Evolutionary conservation across 23 red algal species (phyloP).

Genomic region (Gracilaria caudata): DNA sequence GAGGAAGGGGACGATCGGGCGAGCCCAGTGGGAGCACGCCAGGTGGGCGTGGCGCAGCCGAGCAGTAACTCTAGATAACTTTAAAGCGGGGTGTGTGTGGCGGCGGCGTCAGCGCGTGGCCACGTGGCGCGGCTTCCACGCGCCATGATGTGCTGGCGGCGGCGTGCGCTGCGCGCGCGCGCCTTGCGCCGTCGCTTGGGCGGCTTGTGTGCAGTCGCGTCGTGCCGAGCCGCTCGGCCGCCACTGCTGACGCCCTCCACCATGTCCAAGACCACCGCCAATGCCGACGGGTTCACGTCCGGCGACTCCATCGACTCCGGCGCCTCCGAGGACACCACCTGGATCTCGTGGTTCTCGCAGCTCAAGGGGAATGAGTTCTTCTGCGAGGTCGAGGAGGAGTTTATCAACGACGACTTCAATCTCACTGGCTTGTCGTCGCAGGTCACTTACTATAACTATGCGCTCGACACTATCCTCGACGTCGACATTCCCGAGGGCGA

Average conservation of each 20-base stretch:
- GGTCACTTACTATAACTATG: constrained; percentile 99
- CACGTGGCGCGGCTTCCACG: constrained; percentile 14
- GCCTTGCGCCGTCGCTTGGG: neutral
- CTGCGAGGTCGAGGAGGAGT: constrained; percentile 98
- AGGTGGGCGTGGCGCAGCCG: neutral
- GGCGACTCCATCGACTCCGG: constrained; percentile 56
- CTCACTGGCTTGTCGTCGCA: constrained; percentile 85
- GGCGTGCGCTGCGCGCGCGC: constrained; percentile 1
- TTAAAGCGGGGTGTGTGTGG: neutral
- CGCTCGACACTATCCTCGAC: constrained; percentile 98
- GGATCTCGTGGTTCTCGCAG: constrained; percentile 98
- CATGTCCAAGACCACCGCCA: constrained; percentile 41
- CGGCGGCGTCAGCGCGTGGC: neutral
- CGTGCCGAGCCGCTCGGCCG: too few species aligned
- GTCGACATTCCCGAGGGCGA: constrained; percentile 96
- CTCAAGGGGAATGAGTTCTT: constrained; percentile 99
- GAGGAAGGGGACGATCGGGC: too few species aligned
- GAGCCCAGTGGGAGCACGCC: neutral
- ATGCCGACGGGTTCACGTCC: constrained; percentile 48
- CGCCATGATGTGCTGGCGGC: neutral
- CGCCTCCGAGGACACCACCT: constrained; percentile 84
- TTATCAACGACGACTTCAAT: constrained; percentile 99
- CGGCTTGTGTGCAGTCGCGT: too few species aligned
- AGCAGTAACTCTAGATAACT: too few species aligned
- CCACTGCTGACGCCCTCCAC: neutral